Base-by-base conservation (phyloP, 192 early-diverging fungal species). In the Umbelopsis sp. region DNA sequence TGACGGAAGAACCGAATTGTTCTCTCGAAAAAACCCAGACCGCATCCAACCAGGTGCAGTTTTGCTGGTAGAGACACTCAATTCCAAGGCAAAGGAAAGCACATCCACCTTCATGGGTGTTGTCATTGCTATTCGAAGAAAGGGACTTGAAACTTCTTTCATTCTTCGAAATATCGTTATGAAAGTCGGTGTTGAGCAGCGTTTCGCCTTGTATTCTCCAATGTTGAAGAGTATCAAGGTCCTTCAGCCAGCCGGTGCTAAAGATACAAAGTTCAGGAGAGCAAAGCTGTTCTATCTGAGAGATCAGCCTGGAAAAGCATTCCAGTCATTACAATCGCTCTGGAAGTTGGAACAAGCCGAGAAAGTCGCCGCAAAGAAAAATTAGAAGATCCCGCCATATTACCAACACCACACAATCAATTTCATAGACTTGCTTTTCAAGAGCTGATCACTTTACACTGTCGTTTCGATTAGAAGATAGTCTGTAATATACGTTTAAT, bases 241-340 rank as follows among this genome's bases (percentile, higher is more conserved):
- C 41, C 69, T 92, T 73, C 78, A 81, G 64, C 74, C 53, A 21
- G 46, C 76, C 47, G 81, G 79, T 49, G 80, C 89, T 51, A 84
- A 84, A 78, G 82, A 84, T n/a, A 50, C 49, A 21, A 82, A 87
- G 13, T 86, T 83, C 74, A 85, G 87, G 76, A 84, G 92, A 67
- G 90, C 90, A 8, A 94, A 92, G 78, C 73, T 94, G 73, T 92
- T 84, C 70, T 94, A 92, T 75, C 67, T 94, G 75, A 80, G 92
- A 70, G 87, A 94, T 66, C 86, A 89, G 67, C 91, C 92, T 16
- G 92, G 89, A 64, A 89, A 88, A 69, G 85, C 86, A 7, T 91
- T 90, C 84, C 85, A 80, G 16, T 74, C 74, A 49, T 71, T 80
- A 46, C 78, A 80, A 30, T 45, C 49, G 13, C 64, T 80, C 16